A percentile compares a stretch with the other conserved stretches of the same genome.
Conservation (phyloP, 768 basidiomycete genomes). For the Leccinum incarnatum region DNA sequence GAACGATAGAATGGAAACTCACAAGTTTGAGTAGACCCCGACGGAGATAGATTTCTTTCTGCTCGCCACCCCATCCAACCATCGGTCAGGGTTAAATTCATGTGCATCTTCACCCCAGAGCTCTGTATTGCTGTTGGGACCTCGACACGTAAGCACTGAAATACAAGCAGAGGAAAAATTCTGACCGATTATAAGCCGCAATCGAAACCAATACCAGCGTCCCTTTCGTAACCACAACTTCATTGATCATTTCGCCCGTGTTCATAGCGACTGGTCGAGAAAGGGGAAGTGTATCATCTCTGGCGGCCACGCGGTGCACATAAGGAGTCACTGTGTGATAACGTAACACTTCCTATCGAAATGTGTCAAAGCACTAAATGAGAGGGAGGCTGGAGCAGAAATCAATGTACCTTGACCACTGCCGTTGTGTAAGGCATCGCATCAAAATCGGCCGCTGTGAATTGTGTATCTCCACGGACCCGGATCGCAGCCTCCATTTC, state of each 20-base stretch:
- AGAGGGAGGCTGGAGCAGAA: slow-evolving; percentile 5
- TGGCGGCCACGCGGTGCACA: slow-evolving; percentile 46
- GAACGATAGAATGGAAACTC: background rate
- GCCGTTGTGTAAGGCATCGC: slow-evolving; percentile 46
- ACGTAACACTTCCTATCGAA: slow-evolving; percentile 43
- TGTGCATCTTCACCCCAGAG: slow-evolving; percentile 34
- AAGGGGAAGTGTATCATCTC: slow-evolving; percentile 59
- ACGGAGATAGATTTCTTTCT: slow-evolving; percentile 20
- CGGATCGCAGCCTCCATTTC: slow-evolving; percentile 3
- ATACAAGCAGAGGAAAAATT: no score
- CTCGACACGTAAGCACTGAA: background rate
- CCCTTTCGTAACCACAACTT: slow-evolving; percentile 50
- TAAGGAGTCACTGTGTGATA: slow-evolving; percentile 50
- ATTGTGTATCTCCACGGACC: slow-evolving; percentile 11
- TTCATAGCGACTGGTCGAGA: slow-evolving; percentile 47
- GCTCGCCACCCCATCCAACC: slow-evolving; percentile 20
- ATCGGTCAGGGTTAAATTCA: slow-evolving; percentile 31
- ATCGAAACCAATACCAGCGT: slow-evolving; percentile 45
- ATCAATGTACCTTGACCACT: slow-evolving; percentile 29
- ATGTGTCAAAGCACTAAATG: slow-evolving; percentile 16
- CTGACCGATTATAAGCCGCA: slow-evolving; percentile 53
- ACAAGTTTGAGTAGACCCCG: slow-evolving; percentile 33
- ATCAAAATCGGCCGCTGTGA: slow-evolving; percentile 43
- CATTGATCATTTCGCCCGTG: slow-evolving; percentile 41
- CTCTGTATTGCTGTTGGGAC: slow-evolving; percentile 21